These are phyloP conservation scores for Penicillium psychrosexuale DNA, from an alignment of 2,329 filamentous ascomycete genomes.

Conservation along the genomic window DNA sequence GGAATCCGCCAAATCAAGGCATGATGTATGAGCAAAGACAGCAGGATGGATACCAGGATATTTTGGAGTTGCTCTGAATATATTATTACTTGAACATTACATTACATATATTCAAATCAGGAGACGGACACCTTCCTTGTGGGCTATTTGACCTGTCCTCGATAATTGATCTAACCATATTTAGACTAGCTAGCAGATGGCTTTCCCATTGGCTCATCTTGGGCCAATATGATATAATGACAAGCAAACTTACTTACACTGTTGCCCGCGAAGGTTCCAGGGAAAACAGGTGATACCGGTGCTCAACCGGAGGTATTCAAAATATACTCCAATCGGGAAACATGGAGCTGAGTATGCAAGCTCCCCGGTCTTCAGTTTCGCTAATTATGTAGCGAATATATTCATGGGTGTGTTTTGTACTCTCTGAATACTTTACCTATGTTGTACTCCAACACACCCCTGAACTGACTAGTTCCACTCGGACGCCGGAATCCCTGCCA, in stretches of 20 bases:
- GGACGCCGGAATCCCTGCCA: not conserved
- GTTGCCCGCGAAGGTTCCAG: not conserved
- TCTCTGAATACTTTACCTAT: not conserved
- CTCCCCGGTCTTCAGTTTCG: not conserved
- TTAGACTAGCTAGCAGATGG: not conserved
- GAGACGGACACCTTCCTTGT: not conserved
- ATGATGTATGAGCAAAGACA: constrained; percentile 25
- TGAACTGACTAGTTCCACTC: constrained; percentile 9
- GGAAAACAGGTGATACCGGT: constrained; percentile 7
- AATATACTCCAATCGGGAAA: constrained; percentile 12
- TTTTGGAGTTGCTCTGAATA: constrained; percentile 9
- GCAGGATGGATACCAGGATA: constrained; percentile 24
- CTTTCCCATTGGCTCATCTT: not conserved
- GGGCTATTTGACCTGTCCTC: not conserved
- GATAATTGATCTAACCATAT: no score
- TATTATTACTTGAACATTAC: not conserved
- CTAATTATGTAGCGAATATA: not conserved
- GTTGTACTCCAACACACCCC: constrained; percentile 1
- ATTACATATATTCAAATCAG: not conserved
- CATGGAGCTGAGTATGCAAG: constrained; percentile 2
- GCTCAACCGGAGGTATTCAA: not conserved
- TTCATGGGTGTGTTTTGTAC: not conserved
- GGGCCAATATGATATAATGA: not conserved
- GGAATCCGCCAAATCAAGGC: constrained; percentile 2
- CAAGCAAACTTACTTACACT: not conserved